Conservation (phyloP, 2,329 filamentous ascomycete species). For the Trichoderma aggressivum region DNA sequence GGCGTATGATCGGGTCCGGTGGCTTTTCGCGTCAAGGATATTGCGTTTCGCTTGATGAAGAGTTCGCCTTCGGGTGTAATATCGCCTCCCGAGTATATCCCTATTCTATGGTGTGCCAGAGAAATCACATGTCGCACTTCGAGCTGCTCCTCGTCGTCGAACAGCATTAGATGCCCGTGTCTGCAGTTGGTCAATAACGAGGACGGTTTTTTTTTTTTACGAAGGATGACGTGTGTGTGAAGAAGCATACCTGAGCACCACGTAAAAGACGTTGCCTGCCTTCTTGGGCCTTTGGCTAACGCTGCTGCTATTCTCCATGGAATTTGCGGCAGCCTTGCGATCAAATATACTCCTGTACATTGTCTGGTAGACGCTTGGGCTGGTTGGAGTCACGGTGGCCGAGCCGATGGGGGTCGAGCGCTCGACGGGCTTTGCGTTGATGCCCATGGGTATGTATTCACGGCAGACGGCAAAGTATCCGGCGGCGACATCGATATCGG, state of each 20-base stretch:
- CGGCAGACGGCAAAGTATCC: slow-evolving; percentile 95
- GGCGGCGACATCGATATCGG: slow-evolving; percentile 75
- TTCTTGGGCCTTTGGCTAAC: slow-evolving; percentile 55
- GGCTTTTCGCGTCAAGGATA: slow-evolving; percentile 69
- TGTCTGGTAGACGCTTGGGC: slow-evolving; percentile 92
- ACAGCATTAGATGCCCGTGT: slow-evolving; percentile 94
- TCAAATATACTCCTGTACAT: slow-evolving; percentile 98
- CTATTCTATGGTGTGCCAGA: slow-evolving; percentile 79
- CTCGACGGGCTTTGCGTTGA: slow-evolving; percentile 90
- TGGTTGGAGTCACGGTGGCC: slow-evolving; percentile 69
- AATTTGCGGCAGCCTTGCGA: slow-evolving; percentile 55
- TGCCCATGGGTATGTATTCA: slow-evolving; percentile 86
- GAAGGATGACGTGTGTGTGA: background rate
- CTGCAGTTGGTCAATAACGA: slow-evolving; percentile 40
- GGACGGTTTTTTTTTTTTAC: background rate
- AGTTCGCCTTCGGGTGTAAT: slow-evolving; percentile 84
- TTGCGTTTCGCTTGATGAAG: slow-evolving; percentile 91
- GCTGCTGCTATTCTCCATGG: slow-evolving; percentile 49
- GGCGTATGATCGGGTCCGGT: slow-evolving; percentile 53
- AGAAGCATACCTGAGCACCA: slow-evolving; percentile 70
- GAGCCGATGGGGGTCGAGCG: slow-evolving; percentile 76
- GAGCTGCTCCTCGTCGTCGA: slow-evolving; percentile 90
- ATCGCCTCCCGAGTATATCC: slow-evolving; percentile 77
- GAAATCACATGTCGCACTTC: slow-evolving; percentile 97
- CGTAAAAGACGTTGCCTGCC: slow-evolving; percentile 87